Conservation (phyloP, 2,329 filamentous ascomycete genomes). For the Akanthomyces dipterigenus region DNA sequence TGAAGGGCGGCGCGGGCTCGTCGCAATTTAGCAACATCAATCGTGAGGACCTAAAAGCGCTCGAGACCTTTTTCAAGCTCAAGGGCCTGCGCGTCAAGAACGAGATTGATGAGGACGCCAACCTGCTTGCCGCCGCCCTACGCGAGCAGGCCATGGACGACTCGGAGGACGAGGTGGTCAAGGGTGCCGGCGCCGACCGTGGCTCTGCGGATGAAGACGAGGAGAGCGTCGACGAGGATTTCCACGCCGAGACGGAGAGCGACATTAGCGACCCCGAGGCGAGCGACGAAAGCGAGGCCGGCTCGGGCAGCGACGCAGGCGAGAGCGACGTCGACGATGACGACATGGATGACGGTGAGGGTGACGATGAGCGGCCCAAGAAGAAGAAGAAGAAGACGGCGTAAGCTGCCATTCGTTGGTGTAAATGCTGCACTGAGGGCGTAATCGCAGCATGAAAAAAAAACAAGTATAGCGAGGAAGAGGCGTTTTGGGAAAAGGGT, state of each 20-base stretch:
- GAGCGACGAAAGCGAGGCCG: slow-evolving; percentile 62
- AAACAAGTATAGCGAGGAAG: neutral
- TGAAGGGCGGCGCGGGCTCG: slow-evolving; percentile 81
- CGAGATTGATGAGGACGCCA: slow-evolving; percentile 92
- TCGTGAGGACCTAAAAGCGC: slow-evolving; percentile 88
- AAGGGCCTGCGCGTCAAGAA: slow-evolving; percentile 97
- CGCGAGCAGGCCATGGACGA: slow-evolving; percentile 76
- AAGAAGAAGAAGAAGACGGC: slow-evolving; percentile 46
- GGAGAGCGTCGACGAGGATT: slow-evolving; percentile 93
- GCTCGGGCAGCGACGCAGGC: slow-evolving; percentile 49
- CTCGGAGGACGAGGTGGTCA: slow-evolving; percentile 74
- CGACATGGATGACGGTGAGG: slow-evolving; percentile 35
- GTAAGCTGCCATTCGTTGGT: too few species aligned
- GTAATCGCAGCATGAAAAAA: neutral
- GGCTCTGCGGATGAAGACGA: slow-evolving; percentile 94
- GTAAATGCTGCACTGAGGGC: too few species aligned
- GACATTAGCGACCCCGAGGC: slow-evolving; percentile 97
- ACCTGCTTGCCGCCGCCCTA: slow-evolving; percentile 71
- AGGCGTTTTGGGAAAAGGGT: neutral
- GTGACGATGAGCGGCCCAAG: slow-evolving; percentile 40
- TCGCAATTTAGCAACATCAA: slow-evolving; percentile 99
- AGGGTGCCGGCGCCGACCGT: slow-evolving; percentile 60
- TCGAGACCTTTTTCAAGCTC: slow-evolving; percentile 96
- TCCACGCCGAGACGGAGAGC: slow-evolving; percentile 83
- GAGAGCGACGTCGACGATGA: slow-evolving; percentile 43